Percentiles rank a stretch among this genome's conserved stretches.
These are phyloP conservation scores for Phytophthora litchii DNA, from an alignment of 352 stramenopile species.

Conservation along the genomic window DNA sequence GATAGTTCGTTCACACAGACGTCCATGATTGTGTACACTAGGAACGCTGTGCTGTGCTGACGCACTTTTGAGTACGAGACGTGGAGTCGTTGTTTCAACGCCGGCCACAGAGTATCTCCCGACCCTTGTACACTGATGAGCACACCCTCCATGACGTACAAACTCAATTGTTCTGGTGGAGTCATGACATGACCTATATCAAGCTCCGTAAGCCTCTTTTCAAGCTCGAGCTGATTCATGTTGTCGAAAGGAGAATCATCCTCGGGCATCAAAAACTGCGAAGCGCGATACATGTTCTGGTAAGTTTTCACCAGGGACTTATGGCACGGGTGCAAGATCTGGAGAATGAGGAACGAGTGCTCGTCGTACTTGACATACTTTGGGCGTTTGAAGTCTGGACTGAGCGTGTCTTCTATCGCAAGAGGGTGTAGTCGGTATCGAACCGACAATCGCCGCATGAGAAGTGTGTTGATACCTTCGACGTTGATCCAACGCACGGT, in stretches of 20 bases:
- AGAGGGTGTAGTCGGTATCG: constrained; percentile 82
- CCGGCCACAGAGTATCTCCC: constrained; percentile 41
- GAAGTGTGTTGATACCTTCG: constrained; percentile 57
- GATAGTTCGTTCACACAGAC: constrained; percentile 75
- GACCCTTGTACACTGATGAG: constrained; percentile 68
- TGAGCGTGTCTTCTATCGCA: constrained; percentile 74
- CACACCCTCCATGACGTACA: constrained; percentile 69
- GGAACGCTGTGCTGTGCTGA: constrained; percentile 70
- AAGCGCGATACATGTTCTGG: constrained; percentile 69
- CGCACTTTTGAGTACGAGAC: constrained; percentile 82
- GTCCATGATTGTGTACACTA: constrained; percentile 80
- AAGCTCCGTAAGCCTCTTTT: constrained; percentile 53
- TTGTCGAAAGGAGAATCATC: constrained; percentile 52
- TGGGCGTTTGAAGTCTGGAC: constrained; percentile 64
- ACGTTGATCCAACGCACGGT: constrained; percentile 82
- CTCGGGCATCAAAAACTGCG: constrained; percentile 52
- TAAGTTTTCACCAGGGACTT: constrained; percentile 56
- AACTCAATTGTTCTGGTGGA: constrained; percentile 68
- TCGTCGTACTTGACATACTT: constrained; percentile 89
- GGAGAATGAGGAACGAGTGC: constrained; percentile 75
- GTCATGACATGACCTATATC: constrained; percentile 63
- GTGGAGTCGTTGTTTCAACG: constrained; percentile 62
- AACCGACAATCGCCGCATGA: constrained; percentile 71
- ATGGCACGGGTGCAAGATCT: constrained; percentile 55
- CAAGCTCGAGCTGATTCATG: constrained; percentile 63